A percentile compares a stretch with the other conserved stretches of the same genome.
phyloP scores from a whole-genome alignment of 768 basidiomycete genomes.

The Leccinum aurantiacum region DNA sequence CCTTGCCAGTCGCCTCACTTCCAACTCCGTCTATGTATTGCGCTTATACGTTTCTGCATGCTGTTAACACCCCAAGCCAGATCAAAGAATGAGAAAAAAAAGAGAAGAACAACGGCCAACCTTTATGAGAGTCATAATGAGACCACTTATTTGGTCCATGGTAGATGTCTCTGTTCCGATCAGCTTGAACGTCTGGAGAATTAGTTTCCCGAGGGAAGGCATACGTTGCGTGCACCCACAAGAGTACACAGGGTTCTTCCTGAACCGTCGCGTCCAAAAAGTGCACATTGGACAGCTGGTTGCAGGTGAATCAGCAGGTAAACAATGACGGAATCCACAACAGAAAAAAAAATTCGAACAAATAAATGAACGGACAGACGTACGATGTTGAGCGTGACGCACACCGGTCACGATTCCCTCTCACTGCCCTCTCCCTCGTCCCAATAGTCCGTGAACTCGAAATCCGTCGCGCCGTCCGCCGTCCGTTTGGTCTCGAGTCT shows the following conservation, averaged over 20 bases:
- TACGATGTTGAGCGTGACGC: slow-evolving; percentile 51
- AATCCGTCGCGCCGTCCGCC: slow-evolving; percentile 61
- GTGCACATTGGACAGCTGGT: slow-evolving; percentile 55
- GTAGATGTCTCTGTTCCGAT: slow-evolving; percentile 63
- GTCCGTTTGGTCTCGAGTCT: slow-evolving; percentile 54
- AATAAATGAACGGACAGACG: no score
- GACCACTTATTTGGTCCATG: slow-evolving; percentile 44
- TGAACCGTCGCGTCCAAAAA: slow-evolving; percentile 72
- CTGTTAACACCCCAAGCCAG: slow-evolving; percentile 48
- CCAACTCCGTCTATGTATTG: slow-evolving; percentile 54
- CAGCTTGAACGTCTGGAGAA: slow-evolving; percentile 62
- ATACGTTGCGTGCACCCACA: slow-evolving; percentile 61
- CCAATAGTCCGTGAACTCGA: slow-evolving; percentile 86
- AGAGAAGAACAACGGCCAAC: slow-evolving; percentile 37
- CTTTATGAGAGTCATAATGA: slow-evolving; percentile 39
- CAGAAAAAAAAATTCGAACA: neutral
- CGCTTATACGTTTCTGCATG: slow-evolving; percentile 64
- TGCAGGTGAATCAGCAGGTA: neutral
- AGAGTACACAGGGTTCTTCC: slow-evolving; percentile 69
- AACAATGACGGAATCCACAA: neutral
- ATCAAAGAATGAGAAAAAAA: slow-evolving; percentile 30
- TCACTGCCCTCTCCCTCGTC: slow-evolving; percentile 73
- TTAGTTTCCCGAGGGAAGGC: slow-evolving; percentile 50
- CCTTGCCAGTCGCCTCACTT: slow-evolving; percentile 63
- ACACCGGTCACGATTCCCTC: slow-evolving; percentile 70